These are phyloP conservation scores for Aureobasidium sp. DNA, from an alignment of 2,329 filamentous ascomycete genomes.

Conservation along the genomic window DNA sequence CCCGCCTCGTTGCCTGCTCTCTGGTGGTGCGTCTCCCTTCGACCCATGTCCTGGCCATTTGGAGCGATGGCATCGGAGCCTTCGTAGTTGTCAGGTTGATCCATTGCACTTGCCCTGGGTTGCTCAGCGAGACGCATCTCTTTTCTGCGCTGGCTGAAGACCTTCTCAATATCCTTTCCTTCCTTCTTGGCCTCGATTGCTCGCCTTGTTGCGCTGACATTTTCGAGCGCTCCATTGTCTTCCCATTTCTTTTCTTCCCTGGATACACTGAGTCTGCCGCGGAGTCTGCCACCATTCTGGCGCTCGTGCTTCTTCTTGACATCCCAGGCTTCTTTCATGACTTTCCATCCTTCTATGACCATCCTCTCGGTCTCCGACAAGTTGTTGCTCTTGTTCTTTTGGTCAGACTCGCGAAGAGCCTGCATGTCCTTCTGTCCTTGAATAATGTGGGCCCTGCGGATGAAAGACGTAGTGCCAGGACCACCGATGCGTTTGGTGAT, in stretches of 20 bases:
- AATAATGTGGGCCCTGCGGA: constrained; percentile 27
- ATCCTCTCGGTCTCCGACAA: constrained; percentile 18
- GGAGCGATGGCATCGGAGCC: not conserved
- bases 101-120: constrained; percentile 25
- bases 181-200: constrained; percentile 23
- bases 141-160: constrained; percentile 23
- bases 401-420: constrained; percentile 18
- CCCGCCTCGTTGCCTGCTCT: constrained; percentile 5
- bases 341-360: constrained; percentile 26
- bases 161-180: constrained; percentile 24
- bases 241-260: constrained; percentile 26
- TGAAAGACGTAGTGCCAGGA: constrained; percentile 23
- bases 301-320: constrained; percentile 21
- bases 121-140: constrained; percentile 24
- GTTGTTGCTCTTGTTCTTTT: constrained; percentile 17
- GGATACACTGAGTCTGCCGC: constrained; percentile 21
- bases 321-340: constrained; percentile 30
- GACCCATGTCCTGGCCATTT: constrained; percentile 3
- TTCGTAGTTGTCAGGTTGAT: constrained; percentile 18
- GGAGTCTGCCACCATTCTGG: constrained; percentile 19
- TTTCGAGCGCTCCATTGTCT: constrained; percentile 28
- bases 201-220: constrained; percentile 25
- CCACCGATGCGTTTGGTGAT: constrained; percentile 49
- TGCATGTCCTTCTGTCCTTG: constrained; percentile 26
- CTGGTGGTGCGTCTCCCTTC: not conserved